These are phyloP conservation scores for Geotrichum phurueaensis DNA, from an alignment of 1,139 yeast genomes.

Conservation along the genomic window DNA sequence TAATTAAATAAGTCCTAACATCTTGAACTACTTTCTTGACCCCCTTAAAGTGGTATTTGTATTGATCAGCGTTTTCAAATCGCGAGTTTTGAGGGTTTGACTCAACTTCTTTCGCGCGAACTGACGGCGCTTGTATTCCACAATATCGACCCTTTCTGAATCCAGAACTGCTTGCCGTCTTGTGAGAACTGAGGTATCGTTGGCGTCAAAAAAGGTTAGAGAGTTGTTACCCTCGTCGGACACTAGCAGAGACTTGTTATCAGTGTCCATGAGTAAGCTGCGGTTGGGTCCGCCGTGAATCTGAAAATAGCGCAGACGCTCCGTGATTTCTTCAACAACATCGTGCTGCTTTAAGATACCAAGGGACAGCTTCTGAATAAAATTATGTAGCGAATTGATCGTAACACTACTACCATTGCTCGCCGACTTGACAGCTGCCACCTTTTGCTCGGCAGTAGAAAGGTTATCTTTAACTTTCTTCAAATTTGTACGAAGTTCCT, in stretches of 20 bases:
- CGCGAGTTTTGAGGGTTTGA: background rate
- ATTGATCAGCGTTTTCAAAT: background rate
- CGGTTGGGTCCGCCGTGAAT: background rate
- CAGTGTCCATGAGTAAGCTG: background rate
- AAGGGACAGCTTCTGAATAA: background rate
- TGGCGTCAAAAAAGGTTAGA: background rate
- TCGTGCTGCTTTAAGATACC: background rate
- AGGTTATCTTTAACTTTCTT: slow-evolving; percentile 18
- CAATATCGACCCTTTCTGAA: slow-evolving; percentile 9
- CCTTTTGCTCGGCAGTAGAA: slow-evolving; percentile 16
- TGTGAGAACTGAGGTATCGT: background rate
- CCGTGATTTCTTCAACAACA: background rate
- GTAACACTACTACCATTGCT: background rate
- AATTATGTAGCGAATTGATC: background rate
- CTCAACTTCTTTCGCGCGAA: background rate
- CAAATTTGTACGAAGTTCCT: slow-evolving; percentile 20
- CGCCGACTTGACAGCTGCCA: background rate
- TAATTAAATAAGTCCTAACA: background rate
- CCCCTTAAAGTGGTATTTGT: background rate
- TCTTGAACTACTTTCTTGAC: background rate
- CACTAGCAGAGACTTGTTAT: background rate
- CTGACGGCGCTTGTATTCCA: slow-evolving; percentile 5
- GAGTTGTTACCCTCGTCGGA: background rate
- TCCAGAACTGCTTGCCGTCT: slow-evolving; percentile 4
- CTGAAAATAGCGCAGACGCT: background rate